phyloP scores from a whole-genome alignment of 805 yeast genomes.

The Yarrowia osloensis region DNA sequence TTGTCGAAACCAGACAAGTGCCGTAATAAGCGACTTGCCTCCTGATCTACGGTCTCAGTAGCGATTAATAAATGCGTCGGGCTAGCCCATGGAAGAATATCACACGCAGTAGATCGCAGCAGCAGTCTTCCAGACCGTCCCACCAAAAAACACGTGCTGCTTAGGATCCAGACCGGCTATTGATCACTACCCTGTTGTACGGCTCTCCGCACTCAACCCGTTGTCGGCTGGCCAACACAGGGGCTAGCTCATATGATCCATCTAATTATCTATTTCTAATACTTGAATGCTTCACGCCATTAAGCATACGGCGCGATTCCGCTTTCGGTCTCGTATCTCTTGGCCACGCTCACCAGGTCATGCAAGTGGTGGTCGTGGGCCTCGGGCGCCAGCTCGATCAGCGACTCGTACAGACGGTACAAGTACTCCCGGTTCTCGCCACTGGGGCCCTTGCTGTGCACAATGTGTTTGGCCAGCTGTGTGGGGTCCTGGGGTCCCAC shows the following conservation, averaged over 20 bases:
- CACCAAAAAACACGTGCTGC: neutral
- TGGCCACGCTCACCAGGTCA: conserved; percentile 43
- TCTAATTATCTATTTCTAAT: neutral
- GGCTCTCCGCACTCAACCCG: neutral
- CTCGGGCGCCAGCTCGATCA: conserved; percentile 46
- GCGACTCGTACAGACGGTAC: conserved; percentile 53
- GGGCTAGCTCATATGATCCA: neutral
- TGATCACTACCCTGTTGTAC: neutral
- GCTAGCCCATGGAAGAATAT: neutral
- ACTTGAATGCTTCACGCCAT: neutral
- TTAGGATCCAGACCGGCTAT: no score
- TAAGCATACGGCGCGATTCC: conserved; percentile 17
- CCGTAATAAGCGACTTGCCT: neutral
- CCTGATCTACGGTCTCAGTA: neutral
- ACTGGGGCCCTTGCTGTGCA: conserved; percentile 67
- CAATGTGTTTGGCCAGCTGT: conserved; percentile 63
- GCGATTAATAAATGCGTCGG: neutral
- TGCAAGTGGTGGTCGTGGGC: conserved; percentile 50
- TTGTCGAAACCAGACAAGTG: neutral
- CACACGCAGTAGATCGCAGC: neutral
- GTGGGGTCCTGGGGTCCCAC: conserved; percentile 73
- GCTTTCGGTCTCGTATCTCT: conserved; percentile 32
- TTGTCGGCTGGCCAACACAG: neutral
- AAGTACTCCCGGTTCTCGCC: conserved; percentile 80
- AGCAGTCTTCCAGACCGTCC: neutral